These are phyloP conservation scores for Phytophthora europaea DNA, from an alignment of 352 stramenopile species.

Conservation along the genomic window DNA sequence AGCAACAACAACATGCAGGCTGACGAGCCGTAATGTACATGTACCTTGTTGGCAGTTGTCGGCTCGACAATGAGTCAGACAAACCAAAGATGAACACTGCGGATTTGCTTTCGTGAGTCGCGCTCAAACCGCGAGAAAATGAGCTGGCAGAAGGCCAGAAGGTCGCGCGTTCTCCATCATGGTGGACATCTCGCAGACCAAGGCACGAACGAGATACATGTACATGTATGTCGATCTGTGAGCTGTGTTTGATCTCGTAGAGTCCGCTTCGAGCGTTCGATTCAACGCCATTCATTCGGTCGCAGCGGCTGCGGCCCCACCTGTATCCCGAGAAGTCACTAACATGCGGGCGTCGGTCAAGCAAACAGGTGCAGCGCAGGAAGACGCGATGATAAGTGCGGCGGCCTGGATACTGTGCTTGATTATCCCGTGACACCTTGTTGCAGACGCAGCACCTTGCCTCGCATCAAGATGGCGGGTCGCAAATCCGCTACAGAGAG, in stretches of 20 bases:
- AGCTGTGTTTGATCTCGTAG: background rate
- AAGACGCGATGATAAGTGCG: background rate
- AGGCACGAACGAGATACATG: background rate
- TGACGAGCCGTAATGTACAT: background rate
- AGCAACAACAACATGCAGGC: background rate
- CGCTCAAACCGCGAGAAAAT: background rate
- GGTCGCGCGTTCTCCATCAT: background rate
- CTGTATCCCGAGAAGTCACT: background rate
- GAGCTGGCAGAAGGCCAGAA: background rate
- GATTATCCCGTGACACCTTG: background rate
- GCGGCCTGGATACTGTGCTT: background rate
- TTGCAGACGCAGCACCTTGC: constrained; percentile 6
- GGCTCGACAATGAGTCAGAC: background rate
- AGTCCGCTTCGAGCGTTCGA: background rate
- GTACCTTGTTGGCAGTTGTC: background rate
- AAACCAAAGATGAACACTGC: background rate
- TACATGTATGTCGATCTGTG: background rate
- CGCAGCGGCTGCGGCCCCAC: constrained; percentile 3
- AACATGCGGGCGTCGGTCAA: background rate
- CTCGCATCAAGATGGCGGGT: constrained; percentile 26
- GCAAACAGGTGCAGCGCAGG: constrained; percentile 1
- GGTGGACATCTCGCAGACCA: constrained; percentile 1
- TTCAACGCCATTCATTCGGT: background rate
- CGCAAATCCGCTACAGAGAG: constrained; percentile 24
- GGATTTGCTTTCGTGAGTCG: constrained; percentile 7